phyloP scores from a whole-genome alignment of 2,329 filamentous ascomycete species.

The Onygenales sp. region DNA sequence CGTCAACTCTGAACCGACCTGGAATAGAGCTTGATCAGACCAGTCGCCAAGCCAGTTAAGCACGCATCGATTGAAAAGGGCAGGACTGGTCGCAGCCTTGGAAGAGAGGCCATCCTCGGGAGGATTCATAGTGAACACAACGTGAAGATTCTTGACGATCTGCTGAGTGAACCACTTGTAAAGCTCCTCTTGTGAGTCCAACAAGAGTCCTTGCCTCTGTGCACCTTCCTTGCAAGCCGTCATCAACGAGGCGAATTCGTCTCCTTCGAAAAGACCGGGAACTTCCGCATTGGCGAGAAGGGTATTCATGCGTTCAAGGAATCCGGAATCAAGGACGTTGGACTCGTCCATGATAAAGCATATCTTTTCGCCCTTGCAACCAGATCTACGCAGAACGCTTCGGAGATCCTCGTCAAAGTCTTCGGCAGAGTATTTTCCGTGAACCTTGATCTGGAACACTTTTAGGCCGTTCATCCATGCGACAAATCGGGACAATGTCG shows the following conservation, averaged over 20 bases:
- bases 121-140: conserved; percentile 99
- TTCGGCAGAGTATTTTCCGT: conserved; percentile 94
- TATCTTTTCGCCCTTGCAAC: conserved; percentile 98
- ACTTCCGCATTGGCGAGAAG: conserved; percentile 98
- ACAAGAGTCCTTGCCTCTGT: conserved; percentile 84
- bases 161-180: conserved; percentile 99
- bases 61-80: conserved; percentile 97
- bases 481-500: conserved; percentile 92
- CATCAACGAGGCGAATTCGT: conserved; percentile 97
- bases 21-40: conserved; percentile 98
- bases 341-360: conserved; percentile 99
- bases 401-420: conserved; percentile 98
- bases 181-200: conserved; percentile 97
- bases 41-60: conserved; percentile 99
- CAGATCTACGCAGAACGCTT: conserved; percentile 83
- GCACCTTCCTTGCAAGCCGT: conserved; percentile 98
- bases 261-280: conserved; percentile 96
- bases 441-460: conserved; percentile 99
- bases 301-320: conserved; percentile 99
- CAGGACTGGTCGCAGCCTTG: conserved; percentile 94
- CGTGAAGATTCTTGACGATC: conserved; percentile 96
- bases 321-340: conserved; percentile 96
- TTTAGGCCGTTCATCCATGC: conserved; percentile 99
- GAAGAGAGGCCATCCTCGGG: conserved; percentile 90
- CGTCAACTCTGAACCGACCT: conserved; percentile 91